Conservation (phyloP, 148 eudicot species). For the Vaccinium vitisidaea region DNA sequence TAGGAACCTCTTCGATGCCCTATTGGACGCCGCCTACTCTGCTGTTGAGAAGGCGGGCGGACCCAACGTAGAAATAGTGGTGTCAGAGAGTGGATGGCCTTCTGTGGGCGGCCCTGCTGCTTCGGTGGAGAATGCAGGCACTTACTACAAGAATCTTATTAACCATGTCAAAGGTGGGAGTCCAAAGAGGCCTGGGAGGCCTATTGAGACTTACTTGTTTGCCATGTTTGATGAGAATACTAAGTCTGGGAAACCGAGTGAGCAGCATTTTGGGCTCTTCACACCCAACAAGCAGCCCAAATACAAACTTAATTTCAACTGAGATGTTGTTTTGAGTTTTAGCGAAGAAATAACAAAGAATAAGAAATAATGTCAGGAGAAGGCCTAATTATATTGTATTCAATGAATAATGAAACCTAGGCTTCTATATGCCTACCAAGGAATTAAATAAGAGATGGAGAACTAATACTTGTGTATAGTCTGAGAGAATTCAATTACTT, state of each 20-base stretch:
- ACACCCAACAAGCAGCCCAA: constrained; percentile 16
- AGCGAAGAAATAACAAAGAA: background rate
- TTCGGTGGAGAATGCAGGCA: constrained; percentile 24
- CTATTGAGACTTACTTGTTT: constrained; percentile 41
- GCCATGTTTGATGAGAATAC: constrained; percentile 28
- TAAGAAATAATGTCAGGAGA: background rate
- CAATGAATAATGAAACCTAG: background rate
- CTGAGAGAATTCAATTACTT: too few relatives aligned
- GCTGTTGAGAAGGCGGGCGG: constrained; percentile 35
- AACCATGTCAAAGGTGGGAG: constrained; percentile 30
- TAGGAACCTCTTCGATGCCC: constrained; percentile 12
- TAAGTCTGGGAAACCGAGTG: constrained; percentile 12
- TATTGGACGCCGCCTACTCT: constrained; percentile 37
- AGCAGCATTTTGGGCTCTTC: constrained; percentile 28
- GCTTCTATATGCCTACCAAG: background rate
- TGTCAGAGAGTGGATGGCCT: constrained; percentile 49
- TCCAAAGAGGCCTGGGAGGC: constrained; percentile 30
- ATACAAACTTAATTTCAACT: constrained; percentile 1
- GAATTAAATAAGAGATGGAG: background rate
- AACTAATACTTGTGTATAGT: background rate
- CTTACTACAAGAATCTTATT: constrained; percentile 33
- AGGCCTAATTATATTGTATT: background rate
- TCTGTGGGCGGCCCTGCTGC: constrained; percentile 19
- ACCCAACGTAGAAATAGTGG: constrained; percentile 24
- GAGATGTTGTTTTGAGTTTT: background rate